Conservation (phyloP, 495 filamentous ascomycete species). For the Tuber borchii region DNA sequence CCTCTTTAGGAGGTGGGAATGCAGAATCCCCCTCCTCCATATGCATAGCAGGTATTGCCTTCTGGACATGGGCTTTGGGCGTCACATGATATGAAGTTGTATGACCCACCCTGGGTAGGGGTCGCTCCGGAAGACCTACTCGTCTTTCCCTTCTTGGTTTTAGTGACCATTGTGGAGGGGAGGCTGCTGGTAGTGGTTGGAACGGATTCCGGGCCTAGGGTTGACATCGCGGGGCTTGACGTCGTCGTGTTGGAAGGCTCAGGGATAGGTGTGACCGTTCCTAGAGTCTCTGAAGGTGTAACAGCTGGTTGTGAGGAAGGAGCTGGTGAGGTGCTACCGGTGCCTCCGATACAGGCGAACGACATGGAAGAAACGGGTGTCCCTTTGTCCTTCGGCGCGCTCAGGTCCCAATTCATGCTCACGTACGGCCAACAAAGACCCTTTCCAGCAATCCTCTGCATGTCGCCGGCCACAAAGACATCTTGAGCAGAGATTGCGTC, state of each 20-base stretch:
- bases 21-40: neutral
- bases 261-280: neutral
- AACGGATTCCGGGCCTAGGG: too few species aligned
- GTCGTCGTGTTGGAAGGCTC: neutral
- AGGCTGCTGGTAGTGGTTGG: neutral
- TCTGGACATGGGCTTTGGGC: neutral
- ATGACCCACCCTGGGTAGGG: neutral
- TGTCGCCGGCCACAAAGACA: conserved; percentile 52
- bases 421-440: conserved; percentile 54
- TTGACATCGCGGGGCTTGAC: neutral
- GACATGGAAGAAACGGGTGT: conserved; percentile 45
- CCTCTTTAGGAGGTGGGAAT: neutral
- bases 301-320: neutral
- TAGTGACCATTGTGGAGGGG: too few species aligned
- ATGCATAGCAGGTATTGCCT: neutral
- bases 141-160: neutral
- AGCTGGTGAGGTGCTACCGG: neutral
- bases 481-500: conserved; percentile 44
- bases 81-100: neutral
- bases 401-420: conserved; percentile 48
- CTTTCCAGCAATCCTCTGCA: conserved; percentile 47
- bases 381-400: conserved; percentile 33
- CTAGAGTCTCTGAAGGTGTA: neutral
- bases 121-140: neutral
- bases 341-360: conserved; percentile 46